These are phyloP conservation scores for Bidens hawaiensis DNA, from an alignment of 140 eudicot genomes.

Conservation along the genomic window DNA sequence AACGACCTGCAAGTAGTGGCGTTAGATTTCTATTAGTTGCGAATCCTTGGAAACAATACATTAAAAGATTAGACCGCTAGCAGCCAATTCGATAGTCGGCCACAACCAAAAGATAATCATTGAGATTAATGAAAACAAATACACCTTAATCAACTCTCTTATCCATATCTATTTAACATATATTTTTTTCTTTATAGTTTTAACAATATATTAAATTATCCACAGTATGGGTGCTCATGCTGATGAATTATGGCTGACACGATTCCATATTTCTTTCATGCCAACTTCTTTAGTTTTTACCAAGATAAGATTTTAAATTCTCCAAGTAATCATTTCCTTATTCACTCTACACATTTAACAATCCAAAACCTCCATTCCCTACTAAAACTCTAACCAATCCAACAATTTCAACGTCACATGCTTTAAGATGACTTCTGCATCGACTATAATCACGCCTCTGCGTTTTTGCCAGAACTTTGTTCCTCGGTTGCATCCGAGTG, in stretches of 20 bases:
- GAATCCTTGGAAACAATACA: too few relatives aligned
- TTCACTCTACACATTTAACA: constrained; percentile 34
- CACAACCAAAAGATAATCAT: too few relatives aligned
- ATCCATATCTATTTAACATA: too few relatives aligned
- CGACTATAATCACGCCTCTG: constrained; percentile 44
- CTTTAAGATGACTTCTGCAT: constrained; percentile 20
- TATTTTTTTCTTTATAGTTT: too few relatives aligned
- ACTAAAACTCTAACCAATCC: constrained; percentile 11
- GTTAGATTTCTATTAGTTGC: too few relatives aligned
- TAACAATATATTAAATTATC: too few relatives aligned
- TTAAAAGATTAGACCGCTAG: too few relatives aligned
- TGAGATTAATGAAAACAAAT: too few relatives aligned
- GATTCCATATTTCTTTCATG: neutral
- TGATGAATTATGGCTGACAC: neutral
- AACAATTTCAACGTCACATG: constrained; percentile 21
- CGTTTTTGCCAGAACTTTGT: constrained; percentile 49
- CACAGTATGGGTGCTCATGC: neutral
- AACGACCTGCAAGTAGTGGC: too few relatives aligned
- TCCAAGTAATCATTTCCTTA: constrained; percentile 25
- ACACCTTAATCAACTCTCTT: too few relatives aligned
- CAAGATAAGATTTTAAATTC: constrained; percentile 37
- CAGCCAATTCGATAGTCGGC: too few relatives aligned
- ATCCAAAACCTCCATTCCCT: constrained; percentile 7
- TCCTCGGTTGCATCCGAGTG: constrained; percentile 49
- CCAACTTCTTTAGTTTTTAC: neutral